Evolutionary conservation across 83 land plant species (phyloP), one percentile per base, ranked within the genome.

Genomic region (Picea abies): DNA sequence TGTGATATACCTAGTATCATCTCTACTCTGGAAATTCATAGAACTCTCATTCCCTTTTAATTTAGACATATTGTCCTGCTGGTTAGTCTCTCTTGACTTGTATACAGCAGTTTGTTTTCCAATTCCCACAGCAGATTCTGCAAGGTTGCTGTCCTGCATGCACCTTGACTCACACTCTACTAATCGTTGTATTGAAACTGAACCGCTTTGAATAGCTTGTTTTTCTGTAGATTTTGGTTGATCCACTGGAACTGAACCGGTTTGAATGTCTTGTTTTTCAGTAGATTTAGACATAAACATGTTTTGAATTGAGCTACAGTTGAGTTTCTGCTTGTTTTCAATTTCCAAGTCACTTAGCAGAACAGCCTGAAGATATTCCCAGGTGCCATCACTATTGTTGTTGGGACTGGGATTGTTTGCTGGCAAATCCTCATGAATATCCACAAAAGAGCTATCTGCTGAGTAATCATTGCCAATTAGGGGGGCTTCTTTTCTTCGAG

Each of bases 361-460:
- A 29, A 23, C 8, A 58, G 64, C 62, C 64, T 78, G 80, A 60
- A 32, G 64, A 26, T 26, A 60, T 29, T 37, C 56, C 62, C 80
- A 5, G n/a, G 41, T 60, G 41, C 37, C 22, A 16, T 32, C 41
- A 29, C 56, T 60, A 32, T 78, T 25, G 0, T 32, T 78, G 17
- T 78, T 19, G 39, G 11, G 80, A 7, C 29, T 78, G 32, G 62
- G 39, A 78, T 29, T 32, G 39, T 60, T 78, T 60, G 9, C 80
- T 29, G 64, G 41, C 15, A 78, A 60, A 78, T 78, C 80, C 80
- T 26, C 64, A 8, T 78, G 80, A 60, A 78, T 78, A 32, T 78
- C 80, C 37, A 78, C 80, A 78, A 78, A 78, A 11, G 44, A 26
- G 64, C 80, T 16, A 60, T 60, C 80, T 60, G 41, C 80, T 44